Conservation (phyloP, 2,329 filamentous ascomycete genomes). For the Curvularia sp. region DNA sequence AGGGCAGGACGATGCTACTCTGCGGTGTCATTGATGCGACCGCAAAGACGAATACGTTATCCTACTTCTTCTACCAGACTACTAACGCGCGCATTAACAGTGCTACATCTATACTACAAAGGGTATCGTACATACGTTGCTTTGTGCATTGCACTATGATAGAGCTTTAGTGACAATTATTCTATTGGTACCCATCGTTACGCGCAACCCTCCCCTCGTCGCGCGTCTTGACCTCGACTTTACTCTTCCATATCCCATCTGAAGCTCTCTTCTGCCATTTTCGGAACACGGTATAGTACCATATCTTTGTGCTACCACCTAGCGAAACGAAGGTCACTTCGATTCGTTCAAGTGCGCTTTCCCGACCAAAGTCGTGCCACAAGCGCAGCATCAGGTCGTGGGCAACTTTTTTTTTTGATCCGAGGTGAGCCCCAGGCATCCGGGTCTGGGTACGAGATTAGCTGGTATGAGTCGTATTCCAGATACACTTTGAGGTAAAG, state of each 20-base stretch:
- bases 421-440: background rate
- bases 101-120: no score
- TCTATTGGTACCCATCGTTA: no score
- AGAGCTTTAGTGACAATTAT: no score
- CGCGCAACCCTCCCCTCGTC: background rate
- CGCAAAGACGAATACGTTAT: no score
- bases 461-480: background rate
- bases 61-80: no score
- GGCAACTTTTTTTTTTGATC: background rate
- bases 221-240: background rate
- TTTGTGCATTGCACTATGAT: no score
- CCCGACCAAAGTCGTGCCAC: background rate
- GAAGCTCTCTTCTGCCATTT: background rate
- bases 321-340: background rate
- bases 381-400: background rate
- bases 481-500: background rate
- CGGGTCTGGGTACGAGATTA: background rate
- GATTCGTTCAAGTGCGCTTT: background rate
- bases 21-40: no score
- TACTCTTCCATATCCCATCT: conserved; percentile 1
- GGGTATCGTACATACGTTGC: no score
- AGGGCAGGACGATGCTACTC: no score
- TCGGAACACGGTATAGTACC: background rate
- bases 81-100: no score
- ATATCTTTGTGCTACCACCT: background rate